Evolutionary conservation across 139 green algal species (phyloP), one percentile per base, ranked within the genome.

Genomic region (Eudorina sp.): DNA sequence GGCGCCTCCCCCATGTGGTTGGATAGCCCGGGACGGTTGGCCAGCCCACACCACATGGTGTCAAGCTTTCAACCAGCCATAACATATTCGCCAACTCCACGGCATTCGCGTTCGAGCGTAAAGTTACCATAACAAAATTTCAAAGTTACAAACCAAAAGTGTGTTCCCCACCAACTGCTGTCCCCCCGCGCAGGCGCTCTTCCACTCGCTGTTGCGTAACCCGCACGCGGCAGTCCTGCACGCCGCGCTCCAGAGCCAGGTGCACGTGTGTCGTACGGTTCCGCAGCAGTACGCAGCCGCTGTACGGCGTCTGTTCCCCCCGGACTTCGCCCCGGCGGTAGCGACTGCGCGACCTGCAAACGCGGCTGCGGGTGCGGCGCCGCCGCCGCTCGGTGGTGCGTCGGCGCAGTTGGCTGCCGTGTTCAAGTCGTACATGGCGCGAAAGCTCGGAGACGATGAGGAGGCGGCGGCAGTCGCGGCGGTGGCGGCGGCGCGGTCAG

Each of bases 361-460:
- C 2, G 45, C 45, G 21, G 45, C 73, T 2, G 46, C 73, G 45
- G 38, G 55, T 19, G 4, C 2, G 43, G 18, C 0, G 40, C 0
- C 29, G 58, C 45, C 8, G 29, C 40, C n/a, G 9, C 11, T n/a
- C 23, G 46, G 34, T 16, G 73, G 1, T 27, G 60, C 80, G 8
- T 16, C 80, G 2, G 36, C 27, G 3, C 43, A 74, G 13, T 29
- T 64, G 27, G 41, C 64, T 2, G 45, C 27, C 58, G 40, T 78
- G 1, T 48, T 87, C 64, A 87, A 87, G 25, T 78, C 64, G 43
- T 78, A 87, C 60, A 40, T 78, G 64, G 4, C 62, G 9, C 62
- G 81, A 3, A 55, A 31, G n/a, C 7, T 87, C 8, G 11, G n/a
- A 5, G 45, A 68, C 8, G 31, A 40, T 16, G 81, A 78, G 19